phyloP scores from a whole-genome alignment of 305 asterid genomes.

The Euphrasia arctica region DNA sequence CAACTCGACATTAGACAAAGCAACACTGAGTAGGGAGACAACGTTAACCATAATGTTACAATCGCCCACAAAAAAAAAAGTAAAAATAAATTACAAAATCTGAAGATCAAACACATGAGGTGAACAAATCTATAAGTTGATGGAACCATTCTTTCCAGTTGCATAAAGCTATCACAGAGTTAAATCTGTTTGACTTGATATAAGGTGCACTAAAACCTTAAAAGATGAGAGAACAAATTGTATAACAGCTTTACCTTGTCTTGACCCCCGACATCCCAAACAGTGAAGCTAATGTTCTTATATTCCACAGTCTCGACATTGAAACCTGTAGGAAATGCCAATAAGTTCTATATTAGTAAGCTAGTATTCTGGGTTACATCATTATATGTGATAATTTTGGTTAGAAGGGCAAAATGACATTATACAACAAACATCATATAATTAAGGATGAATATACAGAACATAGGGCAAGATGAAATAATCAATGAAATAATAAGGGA shows the following conservation, averaged over 20 bases:
- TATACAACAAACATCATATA: slow-evolving; percentile 4
- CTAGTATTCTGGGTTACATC: not conserved
- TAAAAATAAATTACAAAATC: not conserved
- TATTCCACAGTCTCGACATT: slow-evolving; percentile 51
- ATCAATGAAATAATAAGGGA: not conserved
- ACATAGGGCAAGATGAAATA: not conserved
- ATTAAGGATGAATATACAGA: not conserved
- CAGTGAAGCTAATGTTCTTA: slow-evolving; percentile 81
- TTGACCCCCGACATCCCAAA: slow-evolving; percentile 53
- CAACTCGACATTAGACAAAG: not conserved
- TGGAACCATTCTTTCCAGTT: not conserved
- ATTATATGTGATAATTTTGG: not conserved
- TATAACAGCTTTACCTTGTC: slow-evolving; percentile 44
- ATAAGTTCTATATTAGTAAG: slow-evolving; percentile 9
- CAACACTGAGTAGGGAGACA: not conserved
- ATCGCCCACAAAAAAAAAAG: not conserved
- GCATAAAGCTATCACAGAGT: not conserved
- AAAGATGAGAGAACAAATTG: not conserved
- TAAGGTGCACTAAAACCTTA: slow-evolving; percentile 1
- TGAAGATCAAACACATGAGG: not conserved
- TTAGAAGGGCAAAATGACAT: not conserved
- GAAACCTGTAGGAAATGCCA: slow-evolving; percentile 41
- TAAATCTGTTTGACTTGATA: not conserved
- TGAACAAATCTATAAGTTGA: not conserved
- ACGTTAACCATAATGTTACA: not conserved